Conservation (phyloP, 2,329 filamentous ascomycete species). For the Cercospora sp. region DNA sequence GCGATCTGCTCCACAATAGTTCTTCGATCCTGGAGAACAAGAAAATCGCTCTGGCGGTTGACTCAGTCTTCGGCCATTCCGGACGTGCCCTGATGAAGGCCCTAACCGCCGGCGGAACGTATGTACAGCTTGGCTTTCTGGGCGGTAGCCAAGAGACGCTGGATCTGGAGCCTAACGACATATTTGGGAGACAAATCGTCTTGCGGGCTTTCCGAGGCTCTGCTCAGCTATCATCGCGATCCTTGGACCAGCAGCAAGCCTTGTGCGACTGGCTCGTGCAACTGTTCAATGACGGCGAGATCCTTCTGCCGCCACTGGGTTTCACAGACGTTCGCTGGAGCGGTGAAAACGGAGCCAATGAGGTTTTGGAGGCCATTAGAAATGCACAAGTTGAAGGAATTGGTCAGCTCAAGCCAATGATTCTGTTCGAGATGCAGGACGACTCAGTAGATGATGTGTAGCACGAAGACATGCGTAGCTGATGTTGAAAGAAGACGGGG, state of each 20-base stretch:
- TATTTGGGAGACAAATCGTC: background rate
- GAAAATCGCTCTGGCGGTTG: constrained; percentile 13
- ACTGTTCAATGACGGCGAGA: background rate
- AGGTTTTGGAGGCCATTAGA: background rate
- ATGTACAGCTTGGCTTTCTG: background rate
- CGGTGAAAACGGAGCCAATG: background rate
- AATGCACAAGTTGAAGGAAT: background rate
- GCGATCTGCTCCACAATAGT: background rate
- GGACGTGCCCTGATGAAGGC: background rate
- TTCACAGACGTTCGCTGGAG: background rate
- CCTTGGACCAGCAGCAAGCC: background rate
- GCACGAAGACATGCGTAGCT: background rate
- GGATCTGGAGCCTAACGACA: background rate
- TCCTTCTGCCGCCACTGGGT: background rate
- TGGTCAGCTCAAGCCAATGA: background rate
- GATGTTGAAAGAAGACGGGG: background rate
- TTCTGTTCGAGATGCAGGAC: background rate
- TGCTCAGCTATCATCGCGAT: background rate
- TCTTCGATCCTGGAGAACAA: background rate
- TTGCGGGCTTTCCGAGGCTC: background rate
- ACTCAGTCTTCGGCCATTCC: constrained; percentile 14
- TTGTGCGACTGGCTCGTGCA: background rate
- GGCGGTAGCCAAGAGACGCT: background rate
- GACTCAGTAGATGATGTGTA: background rate
- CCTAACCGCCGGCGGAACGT: background rate